phyloP scores from a whole-genome alignment of 106 monocot species.

The Xerophyta viscosa region DNA sequence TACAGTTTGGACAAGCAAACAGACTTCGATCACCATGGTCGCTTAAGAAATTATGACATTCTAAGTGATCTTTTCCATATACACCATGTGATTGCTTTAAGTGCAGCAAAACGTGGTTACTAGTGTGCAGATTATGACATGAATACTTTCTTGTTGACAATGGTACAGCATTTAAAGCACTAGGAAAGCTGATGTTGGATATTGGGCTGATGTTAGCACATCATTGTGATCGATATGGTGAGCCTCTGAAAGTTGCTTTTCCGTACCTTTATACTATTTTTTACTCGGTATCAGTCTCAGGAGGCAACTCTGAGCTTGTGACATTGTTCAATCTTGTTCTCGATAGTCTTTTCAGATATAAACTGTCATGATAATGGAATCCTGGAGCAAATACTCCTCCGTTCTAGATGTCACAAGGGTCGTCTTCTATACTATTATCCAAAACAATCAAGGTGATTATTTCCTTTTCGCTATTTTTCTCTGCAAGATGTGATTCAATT shows the following conservation, averaged over 20 bases:
- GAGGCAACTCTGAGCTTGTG: too few species aligned
- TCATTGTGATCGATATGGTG: constrained; percentile 85
- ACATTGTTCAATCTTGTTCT: background rate
- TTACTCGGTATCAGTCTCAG: too few species aligned
- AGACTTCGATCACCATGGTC: too few species aligned
- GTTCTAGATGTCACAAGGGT: constrained; percentile 94
- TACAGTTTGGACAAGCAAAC: too few species aligned
- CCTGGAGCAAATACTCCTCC: constrained; percentile 55
- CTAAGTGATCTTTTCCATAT: too few species aligned
- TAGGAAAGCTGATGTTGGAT: constrained; percentile 81
- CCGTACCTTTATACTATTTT: background rate
- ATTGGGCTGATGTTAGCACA: constrained; percentile 78
- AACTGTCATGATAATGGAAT: constrained; percentile 23
- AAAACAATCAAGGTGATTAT: constrained; percentile 49
- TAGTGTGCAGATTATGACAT: too few species aligned
- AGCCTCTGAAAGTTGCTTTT: background rate
- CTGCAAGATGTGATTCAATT: too few species aligned
- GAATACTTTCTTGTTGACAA: too few species aligned
- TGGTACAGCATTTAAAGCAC: constrained; percentile 80
- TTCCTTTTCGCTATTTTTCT: too few species aligned
- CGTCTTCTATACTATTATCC: constrained; percentile 87
- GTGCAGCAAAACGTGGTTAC: too few species aligned
- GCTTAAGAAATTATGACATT: too few species aligned
- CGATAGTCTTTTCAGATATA: background rate
- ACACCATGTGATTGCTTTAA: too few species aligned